Conservation (phyloP, 768 basidiomycete species). For the Gymnopilus dilepis region DNA sequence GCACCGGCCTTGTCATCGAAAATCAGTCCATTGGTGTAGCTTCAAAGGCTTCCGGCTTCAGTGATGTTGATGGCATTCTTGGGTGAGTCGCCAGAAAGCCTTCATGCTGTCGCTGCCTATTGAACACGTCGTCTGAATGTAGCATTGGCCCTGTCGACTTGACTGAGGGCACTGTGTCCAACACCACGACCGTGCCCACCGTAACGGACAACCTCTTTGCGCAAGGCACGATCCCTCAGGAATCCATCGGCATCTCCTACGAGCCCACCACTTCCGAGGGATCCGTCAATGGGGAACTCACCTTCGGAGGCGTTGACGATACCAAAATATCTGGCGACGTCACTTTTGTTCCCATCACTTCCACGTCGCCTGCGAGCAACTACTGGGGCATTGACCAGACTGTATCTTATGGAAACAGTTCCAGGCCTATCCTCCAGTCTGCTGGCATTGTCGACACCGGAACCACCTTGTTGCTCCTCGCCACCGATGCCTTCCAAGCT, state of each 20-base stretch:
- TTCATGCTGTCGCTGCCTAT: too few species aligned
- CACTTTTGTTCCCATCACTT: slow-evolving; percentile 44
- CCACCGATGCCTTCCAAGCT: slow-evolving; percentile 60
- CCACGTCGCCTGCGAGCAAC: slow-evolving; percentile 43
- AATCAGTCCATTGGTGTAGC: slow-evolving; percentile 27
- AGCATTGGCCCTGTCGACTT: slow-evolving; percentile 28
- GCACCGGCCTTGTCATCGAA: slow-evolving; percentile 15
- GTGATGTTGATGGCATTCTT: slow-evolving; percentile 27
- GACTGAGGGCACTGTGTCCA: slow-evolving; percentile 14
- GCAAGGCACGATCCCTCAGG: slow-evolving; percentile 48
- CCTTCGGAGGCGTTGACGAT: slow-evolving; percentile 56
- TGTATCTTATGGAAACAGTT: slow-evolving; percentile 44
- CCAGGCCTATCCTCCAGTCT: slow-evolving; percentile 39
- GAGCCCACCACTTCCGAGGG: slow-evolving; percentile 45
- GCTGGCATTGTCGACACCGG: slow-evolving; percentile 59
- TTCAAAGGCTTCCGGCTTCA: slow-evolving; percentile 22
- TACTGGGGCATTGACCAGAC: slow-evolving; percentile 63
- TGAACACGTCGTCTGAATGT: too few species aligned
- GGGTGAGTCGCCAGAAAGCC: slow-evolving; percentile 20
- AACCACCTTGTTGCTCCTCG: slow-evolving; percentile 59
- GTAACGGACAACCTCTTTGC: slow-evolving; percentile 61
- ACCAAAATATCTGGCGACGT: slow-evolving; percentile 33
- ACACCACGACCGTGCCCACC: slow-evolving; percentile 46
- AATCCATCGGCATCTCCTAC: slow-evolving; percentile 59
- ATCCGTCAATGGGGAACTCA: slow-evolving; percentile 57